phyloP scores from a whole-genome alignment of 73 alveolate species.

The Uronychia setigera region DNA sequence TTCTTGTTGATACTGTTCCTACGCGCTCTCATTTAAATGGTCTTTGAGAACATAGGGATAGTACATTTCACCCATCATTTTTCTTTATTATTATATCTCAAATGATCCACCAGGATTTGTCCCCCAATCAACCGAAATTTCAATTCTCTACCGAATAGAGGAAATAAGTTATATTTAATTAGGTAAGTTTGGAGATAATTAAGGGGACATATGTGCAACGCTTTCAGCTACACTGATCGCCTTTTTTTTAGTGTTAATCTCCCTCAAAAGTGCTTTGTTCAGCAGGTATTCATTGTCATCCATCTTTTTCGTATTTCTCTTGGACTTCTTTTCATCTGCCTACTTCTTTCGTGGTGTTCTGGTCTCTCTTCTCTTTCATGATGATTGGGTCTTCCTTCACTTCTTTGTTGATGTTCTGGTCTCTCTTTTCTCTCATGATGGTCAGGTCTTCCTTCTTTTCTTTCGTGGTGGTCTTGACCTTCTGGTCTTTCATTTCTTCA shows the following conservation, averaged over 20 bases:
- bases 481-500: background rate
- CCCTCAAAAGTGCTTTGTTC: slow-evolving; percentile 47
- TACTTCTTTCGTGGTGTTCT: slow-evolving; percentile 8
- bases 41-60: background rate
- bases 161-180: too few species aligned
- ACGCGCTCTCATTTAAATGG: background rate
- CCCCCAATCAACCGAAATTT: background rate
- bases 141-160: background rate
- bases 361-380: background rate
- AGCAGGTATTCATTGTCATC: slow-evolving; percentile 40
- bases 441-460: background rate
- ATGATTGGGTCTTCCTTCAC: background rate
- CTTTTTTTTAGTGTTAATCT: background rate
- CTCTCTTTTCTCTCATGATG: background rate
- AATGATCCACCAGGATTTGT: background rate
- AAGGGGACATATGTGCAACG: background rate
- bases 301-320: slow-evolving; percentile 41
- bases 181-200: background rate
- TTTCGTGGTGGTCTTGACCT: background rate
- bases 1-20: background rate
- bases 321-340: slow-evolving; percentile 43
- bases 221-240: background rate
- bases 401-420: background rate
- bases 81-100: too few species aligned
- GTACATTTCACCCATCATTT: slow-evolving; percentile 1